A percentile compares a stretch with the other conserved stretches of the same genome.
These are phyloP conservation scores for Schrenkiella parvula DNA, from an alignment of 345 rosid genomes.

Conservation along the genomic window DNA sequence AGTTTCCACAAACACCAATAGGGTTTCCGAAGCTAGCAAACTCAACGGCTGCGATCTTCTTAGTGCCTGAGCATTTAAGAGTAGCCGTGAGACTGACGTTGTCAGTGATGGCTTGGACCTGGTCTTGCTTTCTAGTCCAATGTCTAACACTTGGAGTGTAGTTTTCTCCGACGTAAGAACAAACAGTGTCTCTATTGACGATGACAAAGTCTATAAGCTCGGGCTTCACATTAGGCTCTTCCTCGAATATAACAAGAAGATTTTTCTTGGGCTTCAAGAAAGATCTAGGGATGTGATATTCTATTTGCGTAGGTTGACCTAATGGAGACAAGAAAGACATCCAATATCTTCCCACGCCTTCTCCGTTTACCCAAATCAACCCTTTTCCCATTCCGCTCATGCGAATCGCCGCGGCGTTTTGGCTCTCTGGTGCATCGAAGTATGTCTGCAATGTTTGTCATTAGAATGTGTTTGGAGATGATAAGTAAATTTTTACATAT, in stretches of 20 bases:
- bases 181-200: constrained; percentile 69
- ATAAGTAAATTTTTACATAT: neutral
- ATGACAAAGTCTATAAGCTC: constrained; percentile 47
- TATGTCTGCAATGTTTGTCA: constrained; percentile 40
- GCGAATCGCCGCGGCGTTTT: constrained; percentile 47
- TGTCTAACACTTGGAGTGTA: constrained; percentile 57
- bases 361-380: constrained; percentile 83
- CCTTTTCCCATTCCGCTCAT: constrained; percentile 76
- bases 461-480: neutral
- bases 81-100: constrained; percentile 46
- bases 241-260: constrained; percentile 67
- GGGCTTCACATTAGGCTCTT: constrained; percentile 54
- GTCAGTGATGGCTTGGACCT: constrained; percentile 34
- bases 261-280: constrained; percentile 61
- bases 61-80: constrained; percentile 46
- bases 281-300: constrained; percentile 85
- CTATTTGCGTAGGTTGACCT: constrained; percentile 59
- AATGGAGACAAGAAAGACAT: constrained; percentile 65
- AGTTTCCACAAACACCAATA: constrained; percentile 61
- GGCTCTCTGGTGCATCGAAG: constrained; percentile 70
- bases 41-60: constrained; percentile 52
- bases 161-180: constrained; percentile 53
- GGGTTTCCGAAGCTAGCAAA: constrained; percentile 88
- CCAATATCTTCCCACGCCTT: constrained; percentile 84
- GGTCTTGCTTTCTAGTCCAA: constrained; percentile 45